Conservation (phyloP, 2,329 filamentous ascomycete species). For the Verticillium tricorpus region DNA sequence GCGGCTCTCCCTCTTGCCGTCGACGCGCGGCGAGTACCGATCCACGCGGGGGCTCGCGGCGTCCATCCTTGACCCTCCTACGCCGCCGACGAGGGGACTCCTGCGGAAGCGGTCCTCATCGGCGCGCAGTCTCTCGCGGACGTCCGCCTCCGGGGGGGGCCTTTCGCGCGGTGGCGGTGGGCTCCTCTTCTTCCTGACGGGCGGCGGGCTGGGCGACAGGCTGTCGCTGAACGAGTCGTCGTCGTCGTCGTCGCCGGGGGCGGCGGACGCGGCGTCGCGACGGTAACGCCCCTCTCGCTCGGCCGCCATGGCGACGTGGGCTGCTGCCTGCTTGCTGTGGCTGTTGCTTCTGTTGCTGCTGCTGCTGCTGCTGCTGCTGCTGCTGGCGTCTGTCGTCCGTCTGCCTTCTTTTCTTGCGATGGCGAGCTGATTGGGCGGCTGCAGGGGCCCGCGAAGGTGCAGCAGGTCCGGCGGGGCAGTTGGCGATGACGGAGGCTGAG, state of each 20-base stretch:
- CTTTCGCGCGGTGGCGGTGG: neutral
- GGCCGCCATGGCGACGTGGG: neutral
- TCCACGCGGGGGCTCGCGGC: neutral
- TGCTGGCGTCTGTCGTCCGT: neutral
- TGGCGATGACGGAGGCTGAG: neutral
- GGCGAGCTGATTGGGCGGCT: constrained; percentile 1
- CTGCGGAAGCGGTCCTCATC: neutral
- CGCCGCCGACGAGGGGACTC: neutral
- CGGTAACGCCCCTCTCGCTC: constrained; percentile 1
- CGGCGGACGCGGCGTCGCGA: neutral
- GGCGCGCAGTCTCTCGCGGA: neutral
- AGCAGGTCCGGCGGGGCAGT: neutral
- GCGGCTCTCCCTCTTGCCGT: neutral
- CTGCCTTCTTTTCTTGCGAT: neutral
- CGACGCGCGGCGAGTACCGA: neutral
- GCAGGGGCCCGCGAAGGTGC: neutral
- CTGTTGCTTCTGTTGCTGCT: neutral
- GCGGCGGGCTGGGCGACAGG: constrained; percentile 6
- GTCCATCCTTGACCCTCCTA: neutral
- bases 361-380: too few species aligned
- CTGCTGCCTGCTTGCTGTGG: neutral
- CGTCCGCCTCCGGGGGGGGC: neutral
- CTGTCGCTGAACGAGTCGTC: constrained; percentile 2
- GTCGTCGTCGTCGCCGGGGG: neutral
- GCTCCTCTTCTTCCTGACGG: constrained; percentile 1